Evolutionary conservation across 768 basidiomycete genomes (phyloP).

Genomic region (Mycena pura): DNA sequence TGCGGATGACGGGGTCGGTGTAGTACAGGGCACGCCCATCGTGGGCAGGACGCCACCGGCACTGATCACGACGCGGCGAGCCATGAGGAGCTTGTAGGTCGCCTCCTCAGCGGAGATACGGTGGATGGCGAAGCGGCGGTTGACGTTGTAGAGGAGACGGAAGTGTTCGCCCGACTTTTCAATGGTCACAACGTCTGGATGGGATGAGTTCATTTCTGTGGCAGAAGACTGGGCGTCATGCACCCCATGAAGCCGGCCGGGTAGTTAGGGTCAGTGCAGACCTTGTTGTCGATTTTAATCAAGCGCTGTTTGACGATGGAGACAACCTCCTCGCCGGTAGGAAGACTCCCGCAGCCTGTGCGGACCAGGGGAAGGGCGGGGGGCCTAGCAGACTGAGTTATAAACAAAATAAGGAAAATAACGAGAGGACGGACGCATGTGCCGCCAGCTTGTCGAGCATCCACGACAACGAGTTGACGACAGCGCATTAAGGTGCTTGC

Average conservation of each 20-base stretch:
- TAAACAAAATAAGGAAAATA: background rate
- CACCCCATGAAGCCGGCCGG: constrained; percentile 98
- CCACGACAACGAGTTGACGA: too few relatives aligned
- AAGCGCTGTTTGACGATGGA: constrained; percentile 94
- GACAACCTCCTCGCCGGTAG: constrained; percentile 95
- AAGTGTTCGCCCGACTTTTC: constrained; percentile 99
- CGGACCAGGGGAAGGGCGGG: constrained; percentile 96
- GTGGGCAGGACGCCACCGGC: constrained; percentile 93
- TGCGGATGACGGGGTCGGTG: constrained; percentile 93
- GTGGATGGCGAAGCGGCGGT: constrained; percentile 99
- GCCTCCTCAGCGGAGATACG: constrained; percentile 99
- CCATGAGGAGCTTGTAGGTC: constrained; percentile 94
- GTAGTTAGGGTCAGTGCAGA: constrained; percentile 96
- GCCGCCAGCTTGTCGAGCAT: constrained; percentile 99
- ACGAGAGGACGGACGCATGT: constrained; percentile 75
- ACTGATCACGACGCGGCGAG: constrained; percentile 90
- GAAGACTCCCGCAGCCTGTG: constrained; percentile 97
- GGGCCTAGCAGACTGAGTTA: constrained; percentile 84
- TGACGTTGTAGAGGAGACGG: constrained; percentile 98
- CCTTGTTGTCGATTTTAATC: constrained; percentile 98
- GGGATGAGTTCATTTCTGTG: background rate
- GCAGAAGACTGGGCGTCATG: constrained; percentile 37
- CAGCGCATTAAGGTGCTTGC: constrained; percentile 96
- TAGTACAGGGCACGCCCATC: constrained; percentile 99
- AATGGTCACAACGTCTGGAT: constrained; percentile 89